A percentile compares a stretch with the other conserved stretches of the same genome.
Evolutionary conservation across 2,329 filamentous ascomycete genomes (phyloP).

Genomic region (Pseudopithomyces maydicus): DNA sequence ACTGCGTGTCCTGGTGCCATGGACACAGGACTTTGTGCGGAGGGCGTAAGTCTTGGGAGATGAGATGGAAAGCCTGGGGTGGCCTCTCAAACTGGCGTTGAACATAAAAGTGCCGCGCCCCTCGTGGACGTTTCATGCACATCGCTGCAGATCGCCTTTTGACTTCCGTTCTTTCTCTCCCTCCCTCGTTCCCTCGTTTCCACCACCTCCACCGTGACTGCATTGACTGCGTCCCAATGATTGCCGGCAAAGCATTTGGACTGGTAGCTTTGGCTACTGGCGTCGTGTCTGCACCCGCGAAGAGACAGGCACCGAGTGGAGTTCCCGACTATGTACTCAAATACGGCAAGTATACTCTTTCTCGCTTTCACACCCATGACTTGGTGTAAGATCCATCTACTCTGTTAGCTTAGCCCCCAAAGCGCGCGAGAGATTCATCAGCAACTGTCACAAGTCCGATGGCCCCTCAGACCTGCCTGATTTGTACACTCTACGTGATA

Average conservation of each 20-base stretch:
- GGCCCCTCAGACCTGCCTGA: neutral
- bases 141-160: neutral
- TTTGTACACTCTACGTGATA: neutral
- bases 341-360: conserved; percentile 36
- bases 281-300: conserved; percentile 21
- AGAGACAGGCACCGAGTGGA: conserved; percentile 28
- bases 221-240: neutral
- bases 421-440: neutral
- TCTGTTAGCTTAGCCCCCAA: neutral
- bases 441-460: conserved; percentile 1
- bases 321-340: conserved; percentile 46
- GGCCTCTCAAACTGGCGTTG: neutral
- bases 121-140: neutral
- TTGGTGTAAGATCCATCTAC: neutral
- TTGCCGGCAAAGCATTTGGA: conserved; percentile 1
- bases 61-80: neutral
- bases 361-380: neutral
- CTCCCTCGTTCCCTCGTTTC: neutral
- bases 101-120: conserved; percentile 2
- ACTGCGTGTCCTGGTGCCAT: neutral
- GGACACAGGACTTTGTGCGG: neutral
- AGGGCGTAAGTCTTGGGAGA: neutral
- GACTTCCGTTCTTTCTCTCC: neutral
- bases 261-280: conserved; percentile 19
- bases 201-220: neutral